Evolutionary conservation across 1,284 basidiomycete genomes (phyloP).

Genomic region (Cryptococcus sp.): DNA sequence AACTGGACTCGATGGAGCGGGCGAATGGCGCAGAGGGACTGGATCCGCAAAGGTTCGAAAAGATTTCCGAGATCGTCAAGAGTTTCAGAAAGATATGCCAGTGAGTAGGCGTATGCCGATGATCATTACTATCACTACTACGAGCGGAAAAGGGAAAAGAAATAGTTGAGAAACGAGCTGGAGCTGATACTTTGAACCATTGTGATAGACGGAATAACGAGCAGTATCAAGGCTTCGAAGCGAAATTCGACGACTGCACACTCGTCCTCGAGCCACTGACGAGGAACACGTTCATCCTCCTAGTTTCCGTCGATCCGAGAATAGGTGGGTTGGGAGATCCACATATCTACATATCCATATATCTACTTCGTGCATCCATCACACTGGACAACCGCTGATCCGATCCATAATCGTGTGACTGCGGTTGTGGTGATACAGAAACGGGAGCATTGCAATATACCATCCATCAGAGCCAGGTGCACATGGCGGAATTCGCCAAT

Average conservation of each 20-base stretch:
- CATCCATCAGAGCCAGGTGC: conserved; percentile 53
- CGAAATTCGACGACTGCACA: conserved; percentile 70
- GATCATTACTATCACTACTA: too few relatives aligned
- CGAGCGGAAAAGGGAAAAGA: too few relatives aligned
- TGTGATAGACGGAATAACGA: conserved; percentile 59
- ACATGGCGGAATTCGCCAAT: conserved; percentile 54
- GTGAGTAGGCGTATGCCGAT: conserved; percentile 53
- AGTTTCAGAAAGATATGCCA: conserved; percentile 89
- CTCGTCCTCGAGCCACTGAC: conserved; percentile 95
- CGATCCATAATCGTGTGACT: not conserved
- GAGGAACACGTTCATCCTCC: conserved; percentile 86
- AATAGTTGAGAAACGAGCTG: conserved; percentile 16
- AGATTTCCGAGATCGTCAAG: conserved; percentile 93
- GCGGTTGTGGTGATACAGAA: conserved; percentile 36
- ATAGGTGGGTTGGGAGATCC: conserved; percentile 63
- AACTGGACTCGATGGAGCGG: conserved; percentile 40
- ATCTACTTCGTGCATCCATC: not conserved
- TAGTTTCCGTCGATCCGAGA: conserved; percentile 78
- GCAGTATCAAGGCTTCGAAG: conserved; percentile 76
- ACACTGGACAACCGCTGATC: too few relatives aligned
- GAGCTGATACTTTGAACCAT: conserved; percentile 1
- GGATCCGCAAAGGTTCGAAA: conserved; percentile 85
- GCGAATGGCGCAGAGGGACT: conserved; percentile 59
- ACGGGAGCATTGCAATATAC: conserved; percentile 57
- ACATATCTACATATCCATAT: not conserved